Base-by-base conservation (phyloP, 805 yeast genomes). In the Saturnispora zaruensis region DNA sequence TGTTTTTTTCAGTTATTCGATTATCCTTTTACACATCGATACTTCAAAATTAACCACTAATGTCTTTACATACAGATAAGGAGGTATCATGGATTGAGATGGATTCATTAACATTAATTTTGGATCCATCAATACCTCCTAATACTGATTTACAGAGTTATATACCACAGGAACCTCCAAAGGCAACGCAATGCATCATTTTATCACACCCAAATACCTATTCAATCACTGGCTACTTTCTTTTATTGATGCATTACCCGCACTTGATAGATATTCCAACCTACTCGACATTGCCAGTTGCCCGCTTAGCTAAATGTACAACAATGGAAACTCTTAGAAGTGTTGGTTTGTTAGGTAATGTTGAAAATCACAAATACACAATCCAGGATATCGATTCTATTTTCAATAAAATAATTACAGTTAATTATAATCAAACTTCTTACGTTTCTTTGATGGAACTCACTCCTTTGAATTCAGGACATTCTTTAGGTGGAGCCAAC, bases 391-490 rank as follows among this genome's bases (percentile, higher is more conserved):
- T 47, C 18, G 45, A 47, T 25, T 11, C 11, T 4, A 34, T 47
- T 5, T 91, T 89, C 65, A 95, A 90, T 62, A 75, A 72, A 42
- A 75, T 91, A 4, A 71, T 65, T 4, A 69, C 84, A 1, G 69
- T 93, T 45, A 91, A 90, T 59, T 89, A 82, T 62, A 77, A 89
- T 0, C 99, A 93, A 64, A 77, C 87, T 2, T 71, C 83, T 13
- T 75, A 75, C 30, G 33, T 44, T 5, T 48, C 56, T 1, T 45
- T 44, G 38, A 64, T 82, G 34, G 71, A 78, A 3, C 69, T 91
- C 21, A 82, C 95, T 0, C 95, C 97, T 0, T 81, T 82, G 57
- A 89, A 86, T 63, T 82, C 97, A 0, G 99, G 99, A 3, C 96
- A 87, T 61, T 75, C 95, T 0, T 73, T 93, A 26, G 99, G 99